phyloP scores from a whole-genome alignment of 2,329 filamentous ascomycete species.

The Xylaria sp. region DNA sequence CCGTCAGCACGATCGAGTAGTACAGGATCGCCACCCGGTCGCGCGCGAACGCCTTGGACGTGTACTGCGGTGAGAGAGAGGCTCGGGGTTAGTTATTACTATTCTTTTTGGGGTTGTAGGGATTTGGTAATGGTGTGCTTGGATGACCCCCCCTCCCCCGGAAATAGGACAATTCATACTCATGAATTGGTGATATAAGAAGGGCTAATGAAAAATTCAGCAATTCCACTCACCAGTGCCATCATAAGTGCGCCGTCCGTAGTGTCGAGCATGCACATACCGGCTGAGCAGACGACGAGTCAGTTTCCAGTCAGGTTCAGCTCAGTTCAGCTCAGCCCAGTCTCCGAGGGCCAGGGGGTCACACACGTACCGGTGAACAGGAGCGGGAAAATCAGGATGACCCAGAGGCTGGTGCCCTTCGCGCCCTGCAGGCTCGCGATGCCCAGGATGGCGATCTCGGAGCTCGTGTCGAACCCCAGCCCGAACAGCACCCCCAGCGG shows the following conservation, averaged over 20 bases:
- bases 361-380: conserved; percentile 77
- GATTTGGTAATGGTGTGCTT: too few relatives aligned
- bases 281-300: conserved; percentile 59
- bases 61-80: too few relatives aligned
- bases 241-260: conserved; percentile 95
- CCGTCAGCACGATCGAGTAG: conserved; percentile 86
- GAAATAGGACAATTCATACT: too few relatives aligned
- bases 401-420: conserved; percentile 86
- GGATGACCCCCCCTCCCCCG: too few relatives aligned
- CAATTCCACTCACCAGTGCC: too few relatives aligned
- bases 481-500: conserved; percentile 77
- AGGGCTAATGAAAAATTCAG: too few relatives aligned
- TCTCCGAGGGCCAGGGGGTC: too few relatives aligned
- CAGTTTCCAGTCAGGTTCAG: conserved; percentile 5
- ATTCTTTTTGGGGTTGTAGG: too few relatives aligned
- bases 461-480: conserved; percentile 92
- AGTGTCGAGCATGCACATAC: conserved; percentile 94
- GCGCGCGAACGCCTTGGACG: conserved; percentile 73
- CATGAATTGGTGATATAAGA: too few relatives aligned
- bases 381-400: conserved; percentile 88
- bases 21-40: conserved; percentile 91
- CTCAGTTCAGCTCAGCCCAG: neutral
- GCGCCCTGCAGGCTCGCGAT: conserved; percentile 87
- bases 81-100: too few relatives aligned
- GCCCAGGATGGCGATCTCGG: conserved; percentile 88